Base-by-base conservation (phyloP, 78 protist species). In the Dictyostelium intermedium region DNA sequence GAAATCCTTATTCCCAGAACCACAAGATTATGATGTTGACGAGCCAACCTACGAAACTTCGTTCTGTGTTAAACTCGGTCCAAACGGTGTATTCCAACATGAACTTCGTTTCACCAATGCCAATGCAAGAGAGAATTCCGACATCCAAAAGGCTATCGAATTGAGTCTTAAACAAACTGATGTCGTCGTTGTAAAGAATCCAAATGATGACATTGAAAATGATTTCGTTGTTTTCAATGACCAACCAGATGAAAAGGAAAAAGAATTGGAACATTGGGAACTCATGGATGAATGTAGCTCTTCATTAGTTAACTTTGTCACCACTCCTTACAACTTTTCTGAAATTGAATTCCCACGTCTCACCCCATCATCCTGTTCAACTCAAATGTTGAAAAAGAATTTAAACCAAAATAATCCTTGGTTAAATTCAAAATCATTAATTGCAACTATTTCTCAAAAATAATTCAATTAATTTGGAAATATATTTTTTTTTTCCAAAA, bases 131-230 rank as follows among this genome's bases (percentile, higher is more conserved):
- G 92, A 86, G 34, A 30, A 72, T 16, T 10, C 70, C 63, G 92
- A 86, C 20, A 63, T 87, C 14, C 93, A 87, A 87, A 77, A 66
- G 70, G 93, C 93, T 8, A 87, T 87, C 80, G 79, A 87, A 79
- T 39, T 56, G 32, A 66, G 83, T 25, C n/a, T 87, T 27, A 73
- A 87, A 45, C 78, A 86, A 47, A n/a, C 50, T 6, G 82, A 34
- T 34, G 35, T 27, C 34, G 60, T 80, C 30, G 32, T n/a, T 66
- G 47, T 66, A 27, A 50, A 45, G 18, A 41, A 27, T 47, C 63
- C 25, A 61, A 30, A 10, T n/a, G 63, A 79, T 14, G 86, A 87
- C 34, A 74, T 86, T 60, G 92, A 86, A 77, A 84, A 87, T 8
- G 85, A 79, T 20, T 87, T 87, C 79, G 87, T 35, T 11, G 69